phyloP scores from a whole-genome alignment of 1,284 basidiomycete genomes.

The Cryptococcus maquisensis region DNA sequence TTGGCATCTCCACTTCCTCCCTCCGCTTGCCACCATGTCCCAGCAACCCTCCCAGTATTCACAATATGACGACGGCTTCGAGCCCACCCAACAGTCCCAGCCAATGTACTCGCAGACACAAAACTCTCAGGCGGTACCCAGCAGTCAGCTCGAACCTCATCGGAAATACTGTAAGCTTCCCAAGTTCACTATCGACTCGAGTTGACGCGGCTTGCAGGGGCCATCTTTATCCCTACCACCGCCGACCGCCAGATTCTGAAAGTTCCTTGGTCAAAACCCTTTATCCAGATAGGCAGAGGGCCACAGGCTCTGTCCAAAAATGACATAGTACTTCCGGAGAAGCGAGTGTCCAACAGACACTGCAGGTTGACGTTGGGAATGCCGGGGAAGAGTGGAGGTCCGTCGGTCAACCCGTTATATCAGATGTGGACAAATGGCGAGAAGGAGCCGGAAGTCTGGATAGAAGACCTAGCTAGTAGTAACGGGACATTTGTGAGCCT shows the following conservation, averaged over 20 bases:
- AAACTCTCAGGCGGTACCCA: conserved; percentile 27
- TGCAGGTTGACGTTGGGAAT: conserved; percentile 39
- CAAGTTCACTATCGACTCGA: neutral
- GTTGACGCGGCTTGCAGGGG: conserved; percentile 30
- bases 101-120: conserved; percentile 35
- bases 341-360: conserved; percentile 44
- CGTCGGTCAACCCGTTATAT: no score
- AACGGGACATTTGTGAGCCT: conserved; percentile 78
- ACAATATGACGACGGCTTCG: conserved; percentile 32
- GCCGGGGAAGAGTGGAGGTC: conserved; percentile 11
- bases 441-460: conserved; percentile 57
- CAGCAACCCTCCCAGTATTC: conserved; percentile 12
- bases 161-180: conserved; percentile 45
- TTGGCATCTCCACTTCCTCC: neutral
- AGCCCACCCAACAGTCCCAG: conserved; percentile 44
- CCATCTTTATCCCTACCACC: conserved; percentile 46
- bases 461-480: conserved; percentile 65
- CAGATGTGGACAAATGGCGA: conserved; percentile 32
- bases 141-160: conserved; percentile 43
- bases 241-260: conserved; percentile 40
- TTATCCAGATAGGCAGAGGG: conserved; percentile 43
- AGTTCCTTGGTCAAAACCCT: conserved; percentile 40
- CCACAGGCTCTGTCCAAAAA: conserved; percentile 26
- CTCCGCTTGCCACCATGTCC: conserved; percentile 6
- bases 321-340: conserved; percentile 40